Conservation (phyloP, 179 eudicot species). For the Heliamphora pulchella region DNA sequence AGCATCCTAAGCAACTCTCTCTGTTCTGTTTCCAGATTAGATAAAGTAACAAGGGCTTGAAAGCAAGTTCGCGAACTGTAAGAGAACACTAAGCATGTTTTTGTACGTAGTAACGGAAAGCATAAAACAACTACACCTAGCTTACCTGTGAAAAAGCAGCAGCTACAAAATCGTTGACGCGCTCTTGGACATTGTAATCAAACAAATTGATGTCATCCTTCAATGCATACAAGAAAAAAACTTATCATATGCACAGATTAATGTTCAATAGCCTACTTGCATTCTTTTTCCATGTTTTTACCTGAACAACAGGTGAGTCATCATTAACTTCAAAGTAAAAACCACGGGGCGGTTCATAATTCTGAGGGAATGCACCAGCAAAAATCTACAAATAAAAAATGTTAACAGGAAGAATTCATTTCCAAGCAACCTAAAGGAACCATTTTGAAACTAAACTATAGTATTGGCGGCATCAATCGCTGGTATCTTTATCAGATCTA, state of each 20-base stretch:
- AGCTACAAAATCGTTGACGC: constrained; percentile 80
- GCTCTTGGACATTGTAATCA: constrained; percentile 89
- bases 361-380: constrained; percentile 79
- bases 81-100: neutral
- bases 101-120: neutral
- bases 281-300: constrained; percentile 21
- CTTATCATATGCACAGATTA: neutral
- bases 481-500: neutral
- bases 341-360: constrained; percentile 86
- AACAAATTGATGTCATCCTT: constrained; percentile 81
- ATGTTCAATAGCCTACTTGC: neutral
- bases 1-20: too few species aligned
- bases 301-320: constrained; percentile 80
- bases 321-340: constrained; percentile 81
- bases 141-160: constrained; percentile 85
- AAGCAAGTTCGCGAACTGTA: neutral
- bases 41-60: neutral
- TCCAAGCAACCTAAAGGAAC: neutral
- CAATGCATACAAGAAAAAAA: constrained; percentile 24
- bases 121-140: constrained; percentile 1
- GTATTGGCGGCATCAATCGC: neutral
- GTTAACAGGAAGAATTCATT: neutral
- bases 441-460: too few species aligned
- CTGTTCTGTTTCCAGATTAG: too few species aligned
- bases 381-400: constrained; percentile 65